Conservation (phyloP, 2,329 filamentous ascomycete genomes). For the Aspergillus fijiensis region DNA sequence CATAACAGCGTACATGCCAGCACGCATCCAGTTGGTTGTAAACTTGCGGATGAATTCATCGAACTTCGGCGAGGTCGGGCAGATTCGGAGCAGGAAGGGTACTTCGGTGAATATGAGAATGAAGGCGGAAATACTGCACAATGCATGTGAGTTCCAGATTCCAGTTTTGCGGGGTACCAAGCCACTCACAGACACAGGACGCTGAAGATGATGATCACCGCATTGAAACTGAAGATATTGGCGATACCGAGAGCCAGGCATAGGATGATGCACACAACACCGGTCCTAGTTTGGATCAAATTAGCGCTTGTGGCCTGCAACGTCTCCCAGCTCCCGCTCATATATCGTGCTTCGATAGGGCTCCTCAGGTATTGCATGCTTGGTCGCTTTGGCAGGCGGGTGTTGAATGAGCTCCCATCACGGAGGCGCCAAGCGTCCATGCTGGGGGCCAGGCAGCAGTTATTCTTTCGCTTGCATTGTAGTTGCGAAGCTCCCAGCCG, state of each 20-base stretch:
- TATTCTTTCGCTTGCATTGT: conserved; percentile 10
- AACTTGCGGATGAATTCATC: conserved; percentile 87
- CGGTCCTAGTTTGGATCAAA: conserved; percentile 36
- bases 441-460: conserved; percentile 23
- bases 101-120: conserved; percentile 85
- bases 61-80: conserved; percentile 87
- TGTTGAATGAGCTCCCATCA: conserved; percentile 5
- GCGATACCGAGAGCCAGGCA: conserved; percentile 68
- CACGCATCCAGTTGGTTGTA: conserved; percentile 96
- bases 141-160: conserved; percentile 42
- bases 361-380: neutral
- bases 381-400: neutral
- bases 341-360: no score
- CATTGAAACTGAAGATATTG: conserved; percentile 63
- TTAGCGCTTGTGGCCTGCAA: conserved; percentile 14
- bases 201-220: conserved; percentile 60
- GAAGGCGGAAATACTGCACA: conserved; percentile 63
- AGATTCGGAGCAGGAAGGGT: conserved; percentile 93
- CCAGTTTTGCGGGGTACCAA: neutral
- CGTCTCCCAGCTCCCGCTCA: neutral
- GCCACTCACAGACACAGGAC: conserved; percentile 55
- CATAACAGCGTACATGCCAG: conserved; percentile 80
- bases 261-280: conserved; percentile 62
- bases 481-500: conserved; percentile 3
- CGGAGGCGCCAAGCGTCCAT: conserved; percentile 20